Evolutionary conservation across 495 filamentous ascomycete genomes (phyloP).

Genomic region (Penicillium psychrofluorescens): DNA sequence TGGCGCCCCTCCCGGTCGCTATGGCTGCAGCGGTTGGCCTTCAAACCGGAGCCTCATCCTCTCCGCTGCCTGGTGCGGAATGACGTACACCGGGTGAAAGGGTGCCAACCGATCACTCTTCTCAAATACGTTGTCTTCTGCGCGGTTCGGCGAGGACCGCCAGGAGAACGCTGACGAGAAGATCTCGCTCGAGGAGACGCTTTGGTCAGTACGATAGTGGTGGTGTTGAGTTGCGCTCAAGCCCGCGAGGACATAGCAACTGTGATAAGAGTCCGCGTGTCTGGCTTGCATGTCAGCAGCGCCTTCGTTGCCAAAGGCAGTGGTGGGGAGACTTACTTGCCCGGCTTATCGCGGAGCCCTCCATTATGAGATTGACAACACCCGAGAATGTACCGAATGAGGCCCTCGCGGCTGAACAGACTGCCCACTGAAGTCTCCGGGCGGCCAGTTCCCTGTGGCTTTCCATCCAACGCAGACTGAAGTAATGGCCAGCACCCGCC

Average conservation of each 20-base stretch:
- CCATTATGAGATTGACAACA: slow-evolving; percentile 77
- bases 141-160: slow-evolving; percentile 44
- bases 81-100: slow-evolving; percentile 80
- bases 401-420: slow-evolving; percentile 76
- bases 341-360: slow-evolving; percentile 89
- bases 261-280: slow-evolving; percentile 80
- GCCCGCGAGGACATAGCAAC: slow-evolving; percentile 82
- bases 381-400: slow-evolving; percentile 78
- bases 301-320: not conserved
- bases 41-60: slow-evolving; percentile 57
- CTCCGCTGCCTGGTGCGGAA: slow-evolving; percentile 64
- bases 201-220: slow-evolving; percentile 52
- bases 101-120: slow-evolving; percentile 38
- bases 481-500: slow-evolving; percentile 89
- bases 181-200: slow-evolving; percentile 19
- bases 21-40: slow-evolving; percentile 16
- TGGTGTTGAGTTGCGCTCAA: slow-evolving; percentile 74
- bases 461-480: slow-evolving; percentile 64
- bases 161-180: slow-evolving; percentile 59
- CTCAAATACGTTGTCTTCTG: slow-evolving; percentile 41
- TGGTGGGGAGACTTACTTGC: slow-evolving; percentile 54
- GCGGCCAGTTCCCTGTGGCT: slow-evolving; percentile 17
- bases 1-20: slow-evolving; percentile 3
- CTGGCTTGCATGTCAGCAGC: slow-evolving; percentile 33
- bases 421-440: slow-evolving; percentile 23